phyloP scores from a whole-genome alignment of 257 asterid genomes.

The Nicotiana tabacum region DNA sequence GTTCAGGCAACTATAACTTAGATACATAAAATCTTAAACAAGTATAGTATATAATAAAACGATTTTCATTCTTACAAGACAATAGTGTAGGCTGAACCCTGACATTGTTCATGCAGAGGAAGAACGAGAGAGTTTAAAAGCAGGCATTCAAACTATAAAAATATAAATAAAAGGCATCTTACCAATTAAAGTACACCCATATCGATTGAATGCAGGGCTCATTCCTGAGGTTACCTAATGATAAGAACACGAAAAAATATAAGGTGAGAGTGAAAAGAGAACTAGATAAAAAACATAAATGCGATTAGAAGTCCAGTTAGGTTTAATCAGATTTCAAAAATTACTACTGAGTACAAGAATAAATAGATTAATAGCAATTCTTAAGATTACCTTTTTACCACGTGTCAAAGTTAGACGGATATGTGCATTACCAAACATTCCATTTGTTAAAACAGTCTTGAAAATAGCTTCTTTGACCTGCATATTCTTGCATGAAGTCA shows the following conservation, averaged over 20 bases:
- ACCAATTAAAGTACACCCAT: slow-evolving; percentile 83
- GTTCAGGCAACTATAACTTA: background rate
- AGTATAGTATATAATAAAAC: background rate
- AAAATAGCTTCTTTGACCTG: slow-evolving; percentile 95
- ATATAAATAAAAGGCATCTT: background rate
- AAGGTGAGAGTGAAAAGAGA: background rate
- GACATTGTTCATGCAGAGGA: background rate
- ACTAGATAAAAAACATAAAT: background rate
- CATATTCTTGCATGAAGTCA: slow-evolving; percentile 17
- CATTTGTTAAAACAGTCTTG: slow-evolving; percentile 72
- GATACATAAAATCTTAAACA: background rate
- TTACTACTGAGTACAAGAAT: background rate
- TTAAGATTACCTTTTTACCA: slow-evolving; percentile 66
- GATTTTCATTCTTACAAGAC: background rate
- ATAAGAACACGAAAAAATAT: slow-evolving; percentile 11
- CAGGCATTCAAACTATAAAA: background rate
- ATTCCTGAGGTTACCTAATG: slow-evolving; percentile 85
- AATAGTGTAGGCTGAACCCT: background rate
- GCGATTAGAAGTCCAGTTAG: background rate
- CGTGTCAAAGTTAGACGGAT: slow-evolving; percentile 89
- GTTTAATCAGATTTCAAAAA: background rate
- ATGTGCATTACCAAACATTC: slow-evolving; percentile 75
- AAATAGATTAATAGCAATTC: background rate
- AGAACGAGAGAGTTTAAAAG: background rate
- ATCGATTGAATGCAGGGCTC: slow-evolving; percentile 77